A percentile compares a stretch with the other conserved stretches of the same genome.
Conservation (phyloP, 768 basidiomycete species). For the Cystoderma amianthinum region DNA sequence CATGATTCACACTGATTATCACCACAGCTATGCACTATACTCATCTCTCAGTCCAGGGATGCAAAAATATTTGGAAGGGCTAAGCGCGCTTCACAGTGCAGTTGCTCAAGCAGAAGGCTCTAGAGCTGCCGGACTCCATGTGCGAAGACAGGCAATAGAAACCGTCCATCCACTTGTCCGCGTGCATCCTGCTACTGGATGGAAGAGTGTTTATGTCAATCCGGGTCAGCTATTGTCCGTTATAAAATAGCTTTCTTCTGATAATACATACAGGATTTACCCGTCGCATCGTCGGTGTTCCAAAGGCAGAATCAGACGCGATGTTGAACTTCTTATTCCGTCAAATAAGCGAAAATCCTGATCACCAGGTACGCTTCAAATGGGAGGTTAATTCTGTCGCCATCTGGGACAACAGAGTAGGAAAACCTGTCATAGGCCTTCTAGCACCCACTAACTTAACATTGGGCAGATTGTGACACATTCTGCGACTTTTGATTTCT, state of each 20-base stretch:
- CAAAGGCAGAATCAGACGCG: constrained; percentile 76
- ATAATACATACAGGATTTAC: constrained; percentile 55
- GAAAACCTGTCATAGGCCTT: no score
- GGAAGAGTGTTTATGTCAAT: constrained; percentile 82
- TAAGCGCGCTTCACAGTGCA: constrained; percentile 70
- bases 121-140: constrained; percentile 59
- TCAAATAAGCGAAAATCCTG: constrained; percentile 62
- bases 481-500: constrained; percentile 79
- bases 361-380: constrained; percentile 70
- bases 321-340: constrained; percentile 66
- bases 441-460: no score
- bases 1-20: constrained; percentile 1
- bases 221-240: constrained; percentile 30
- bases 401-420: constrained; percentile 83
- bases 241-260: background rate
- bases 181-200: constrained; percentile 79
- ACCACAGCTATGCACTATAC: constrained; percentile 68
- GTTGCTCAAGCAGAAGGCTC: constrained; percentile 74
- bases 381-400: constrained; percentile 76
- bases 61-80: constrained; percentile 70
- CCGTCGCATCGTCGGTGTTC: constrained; percentile 68
- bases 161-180: constrained; percentile 76
- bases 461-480: constrained; percentile 74
- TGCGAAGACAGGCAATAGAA: constrained; percentile 64
- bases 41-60: constrained; percentile 71